Base-by-base conservation (phyloP, 2,329 filamentous ascomycete genomes). In the Microsporum ferrugineum region DNA sequence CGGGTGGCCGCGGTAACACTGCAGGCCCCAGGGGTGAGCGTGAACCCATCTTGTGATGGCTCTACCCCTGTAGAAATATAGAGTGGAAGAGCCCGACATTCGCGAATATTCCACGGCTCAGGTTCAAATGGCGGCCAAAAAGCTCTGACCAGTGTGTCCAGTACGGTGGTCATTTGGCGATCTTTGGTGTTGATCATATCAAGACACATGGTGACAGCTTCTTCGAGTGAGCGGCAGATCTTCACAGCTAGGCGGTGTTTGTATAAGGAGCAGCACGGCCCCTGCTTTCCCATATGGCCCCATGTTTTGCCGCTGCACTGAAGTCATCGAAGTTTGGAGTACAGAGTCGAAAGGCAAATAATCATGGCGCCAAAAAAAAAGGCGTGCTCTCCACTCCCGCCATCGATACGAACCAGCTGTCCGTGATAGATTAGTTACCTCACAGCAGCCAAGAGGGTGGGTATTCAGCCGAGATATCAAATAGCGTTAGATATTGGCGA, bases 1-100 rank as follows among this genome's bases (percentile, higher is more conserved):
- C 51, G 51, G 51, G 31, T 55, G 51, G 51, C 51, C 51, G 51
- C 51, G 51, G 51, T 55, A 55, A 55, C 51, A 55, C 51, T 31
- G 31, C 33, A 36, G 51, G 51, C 23, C 51, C 31, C 51, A 55
- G 51, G 51, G 51, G 51, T 12, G 31, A 55, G 51, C 51, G 51
- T 55, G 51, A 55, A 55, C 31, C 51, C 31, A 55, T 55, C 51
- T 34, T 55, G 51, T 55, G 31, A 55, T 55, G 31, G n/a, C 51
- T 31, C 31, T 55, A 55, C 33, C 51, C 51, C 51, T 55, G 51
- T 55, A 17, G 31, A 34, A 12, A n/a, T 36, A 34, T 55, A 12
- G 51, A 31, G 29, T 36, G 51, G 31, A 3, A 36, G 51, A 55
- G 14, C 31, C 51, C 36, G 51, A 17, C 12, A 55, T 36, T 55